These are phyloP conservation scores for Lipomyces orientalis DNA, from an alignment of 805 yeast genomes.

Conservation along the genomic window DNA sequence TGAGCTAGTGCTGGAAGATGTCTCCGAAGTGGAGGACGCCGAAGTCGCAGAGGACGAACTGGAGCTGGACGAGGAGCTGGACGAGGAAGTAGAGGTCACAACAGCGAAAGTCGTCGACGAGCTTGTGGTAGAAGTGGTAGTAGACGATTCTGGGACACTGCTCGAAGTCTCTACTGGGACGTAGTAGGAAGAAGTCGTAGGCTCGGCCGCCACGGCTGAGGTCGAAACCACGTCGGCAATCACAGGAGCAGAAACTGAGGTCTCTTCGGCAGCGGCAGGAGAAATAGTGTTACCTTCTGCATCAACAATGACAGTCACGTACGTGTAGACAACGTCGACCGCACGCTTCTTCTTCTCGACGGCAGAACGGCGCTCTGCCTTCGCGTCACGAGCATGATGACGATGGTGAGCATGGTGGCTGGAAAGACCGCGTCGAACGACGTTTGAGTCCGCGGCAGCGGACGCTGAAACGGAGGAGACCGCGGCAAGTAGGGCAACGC, in stretches of 20 bases:
- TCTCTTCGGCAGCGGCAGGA: conserved; percentile 45
- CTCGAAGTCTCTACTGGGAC: conserved; percentile 41
- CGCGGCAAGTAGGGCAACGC: conserved; percentile 10
- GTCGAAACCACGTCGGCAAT: conserved; percentile 34
- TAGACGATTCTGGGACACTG: conserved; percentile 41
- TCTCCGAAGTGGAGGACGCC: conserved; percentile 22
- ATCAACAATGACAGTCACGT: conserved; percentile 54
- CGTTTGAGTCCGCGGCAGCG: conserved; percentile 2
- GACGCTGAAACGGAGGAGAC: conserved; percentile 14
- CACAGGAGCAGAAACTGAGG: conserved; percentile 47
- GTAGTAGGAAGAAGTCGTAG: conserved; percentile 37
- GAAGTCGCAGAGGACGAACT: conserved; percentile 30
- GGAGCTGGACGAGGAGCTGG: conserved; percentile 37
- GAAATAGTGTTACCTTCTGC: conserved; percentile 47
- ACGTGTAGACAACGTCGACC: conserved; percentile 53
- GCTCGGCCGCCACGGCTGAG: conserved; percentile 33
- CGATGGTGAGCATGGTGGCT: conserved; percentile 33
- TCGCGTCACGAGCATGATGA: conserved; percentile 36
- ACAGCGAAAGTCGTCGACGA: conserved; percentile 38
- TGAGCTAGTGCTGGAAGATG: conserved; percentile 39
- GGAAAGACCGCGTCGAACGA: conserved; percentile 10
- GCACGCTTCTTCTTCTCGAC: conserved; percentile 46
- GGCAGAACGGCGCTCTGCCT: conserved; percentile 36
- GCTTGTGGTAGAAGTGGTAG: conserved; percentile 32
- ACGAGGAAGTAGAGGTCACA: conserved; percentile 44